Evolutionary conservation across 352 stramenopile genomes (phyloP).

Genomic region (Pythium scleroteichum): DNA sequence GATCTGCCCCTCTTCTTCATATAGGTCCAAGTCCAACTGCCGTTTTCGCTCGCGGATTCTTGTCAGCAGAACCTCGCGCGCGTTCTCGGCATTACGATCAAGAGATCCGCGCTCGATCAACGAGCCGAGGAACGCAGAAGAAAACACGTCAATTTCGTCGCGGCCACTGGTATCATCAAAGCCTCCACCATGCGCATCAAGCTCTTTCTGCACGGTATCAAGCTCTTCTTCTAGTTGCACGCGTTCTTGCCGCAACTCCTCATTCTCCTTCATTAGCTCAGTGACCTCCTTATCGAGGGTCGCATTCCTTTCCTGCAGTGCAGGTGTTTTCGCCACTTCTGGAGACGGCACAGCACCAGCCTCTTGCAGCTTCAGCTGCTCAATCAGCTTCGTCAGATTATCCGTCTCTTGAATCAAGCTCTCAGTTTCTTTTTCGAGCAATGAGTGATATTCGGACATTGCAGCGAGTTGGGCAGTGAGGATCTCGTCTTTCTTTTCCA

Average conservation of each 20-base stretch:
- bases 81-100: conserved; percentile 60
- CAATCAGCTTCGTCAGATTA: conserved; percentile 56
- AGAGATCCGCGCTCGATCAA: conserved; percentile 64
- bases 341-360: conserved; percentile 59
- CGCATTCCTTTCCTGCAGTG: conserved; percentile 50
- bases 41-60: conserved; percentile 53
- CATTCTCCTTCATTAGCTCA: conserved; percentile 73
- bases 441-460: conserved; percentile 42
- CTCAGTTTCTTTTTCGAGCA: conserved; percentile 62
- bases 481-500: conserved; percentile 60
- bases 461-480: conserved; percentile 48
- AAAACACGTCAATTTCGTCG: conserved; percentile 71
- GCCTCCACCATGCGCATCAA: conserved; percentile 59
- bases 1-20: conserved; percentile 55
- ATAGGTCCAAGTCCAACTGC: conserved; percentile 63
- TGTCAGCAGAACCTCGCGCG: conserved; percentile 52
- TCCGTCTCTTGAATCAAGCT: conserved; percentile 52
- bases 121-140: conserved; percentile 58
- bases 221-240: conserved; percentile 53
- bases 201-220: conserved; percentile 61
- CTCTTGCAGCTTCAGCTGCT: conserved; percentile 61
- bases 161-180: conserved; percentile 47
- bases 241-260: conserved; percentile 52
- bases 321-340: conserved; percentile 58
- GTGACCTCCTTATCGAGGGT: conserved; percentile 72